A percentile compares a stretch with the other conserved stretches of the same genome.
Conservation (phyloP, 768 basidiomycete species). For the Floccularia luteovirens region DNA sequence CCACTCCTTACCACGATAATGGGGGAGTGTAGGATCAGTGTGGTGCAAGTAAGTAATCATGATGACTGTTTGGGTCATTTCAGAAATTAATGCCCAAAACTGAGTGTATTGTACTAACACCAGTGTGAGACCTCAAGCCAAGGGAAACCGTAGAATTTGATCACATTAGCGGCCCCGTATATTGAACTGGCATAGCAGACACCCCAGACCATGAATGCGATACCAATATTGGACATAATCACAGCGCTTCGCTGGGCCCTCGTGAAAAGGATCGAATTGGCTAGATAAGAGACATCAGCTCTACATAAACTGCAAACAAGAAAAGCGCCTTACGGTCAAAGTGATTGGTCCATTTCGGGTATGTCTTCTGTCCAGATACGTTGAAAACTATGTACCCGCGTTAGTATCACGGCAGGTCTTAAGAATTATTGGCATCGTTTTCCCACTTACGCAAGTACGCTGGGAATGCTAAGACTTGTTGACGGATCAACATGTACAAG, state of each 20-base stretch:
- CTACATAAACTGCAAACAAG: not conserved
- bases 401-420: not conserved
- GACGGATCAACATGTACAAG: slow-evolving; percentile 42
- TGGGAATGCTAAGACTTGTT: slow-evolving; percentile 52
- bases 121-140: slow-evolving; percentile 51
- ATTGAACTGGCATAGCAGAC: slow-evolving; percentile 24
- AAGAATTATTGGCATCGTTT: not conserved
- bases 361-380: slow-evolving; percentile 51
- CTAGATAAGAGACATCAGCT: slow-evolving; percentile 16
- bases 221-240: slow-evolving; percentile 48
- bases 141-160: slow-evolving; percentile 43
- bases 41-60: slow-evolving; percentile 46
- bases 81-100: not conserved
- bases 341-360: slow-evolving; percentile 58
- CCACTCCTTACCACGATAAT: slow-evolving; percentile 39
- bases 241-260: slow-evolving; percentile 41
- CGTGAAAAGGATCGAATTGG: slow-evolving; percentile 49
- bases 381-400: slow-evolving; percentile 34
- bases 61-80: slow-evolving; percentile 13
- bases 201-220: slow-evolving; percentile 34
- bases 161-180: slow-evolving; percentile 29
- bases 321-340: slow-evolving; percentile 41
- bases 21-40: slow-evolving; percentile 38
- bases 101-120: slow-evolving; percentile 25
- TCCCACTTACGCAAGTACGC: slow-evolving; percentile 48